A percentile compares a stretch with the other conserved stretches of the same genome.
phyloP scores from a whole-genome alignment of 176 grass and related monocot species.

The Oryza glaberrima region DNA sequence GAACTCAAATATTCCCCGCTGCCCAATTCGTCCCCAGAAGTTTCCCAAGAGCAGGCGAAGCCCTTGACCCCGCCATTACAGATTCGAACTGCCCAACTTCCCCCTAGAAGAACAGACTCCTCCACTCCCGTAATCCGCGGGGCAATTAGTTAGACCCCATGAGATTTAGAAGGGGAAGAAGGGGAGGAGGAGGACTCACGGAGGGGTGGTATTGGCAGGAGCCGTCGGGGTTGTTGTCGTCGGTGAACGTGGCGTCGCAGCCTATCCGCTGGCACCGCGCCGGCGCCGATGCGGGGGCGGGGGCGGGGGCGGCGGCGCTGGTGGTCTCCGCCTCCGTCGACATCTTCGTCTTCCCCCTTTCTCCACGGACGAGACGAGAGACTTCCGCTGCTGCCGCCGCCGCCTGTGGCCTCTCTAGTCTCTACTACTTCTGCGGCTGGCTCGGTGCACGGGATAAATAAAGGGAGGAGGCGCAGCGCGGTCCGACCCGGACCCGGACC shows the following conservation, averaged over 20 bases:
- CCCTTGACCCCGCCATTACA: neutral
- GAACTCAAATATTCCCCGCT: neutral
- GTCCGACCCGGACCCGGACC: neutral
- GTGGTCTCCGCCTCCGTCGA: conserved; percentile 49
- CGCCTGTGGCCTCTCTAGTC: too few species aligned
- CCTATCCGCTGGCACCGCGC: conserved; percentile 89
- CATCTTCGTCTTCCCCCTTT: conserved; percentile 21
- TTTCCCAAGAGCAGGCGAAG: neutral
- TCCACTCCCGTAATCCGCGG: neutral
- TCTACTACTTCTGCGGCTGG: neutral
- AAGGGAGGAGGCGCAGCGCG: neutral
- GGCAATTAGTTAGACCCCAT: neutral
- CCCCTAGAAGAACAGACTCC: neutral
- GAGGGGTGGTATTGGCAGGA: conserved; percentile 83
- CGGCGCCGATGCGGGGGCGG: conserved; percentile 15
- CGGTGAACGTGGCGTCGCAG: conserved; percentile 82
- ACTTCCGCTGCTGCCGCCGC: neutral
- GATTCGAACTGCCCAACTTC: neutral
- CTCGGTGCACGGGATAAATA: neutral
- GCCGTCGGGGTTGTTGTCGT: conserved; percentile 74
- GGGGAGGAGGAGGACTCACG: conserved; percentile 47
- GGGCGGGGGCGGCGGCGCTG: conserved; percentile 26
- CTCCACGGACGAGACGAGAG: neutral
- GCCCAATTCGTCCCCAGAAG: neutral
- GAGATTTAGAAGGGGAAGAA: too few species aligned